These are phyloP conservation scores for Polyrhizophydium stewartii DNA, from an alignment of 371 early-diverging fungal genomes.

Conservation along the genomic window DNA sequence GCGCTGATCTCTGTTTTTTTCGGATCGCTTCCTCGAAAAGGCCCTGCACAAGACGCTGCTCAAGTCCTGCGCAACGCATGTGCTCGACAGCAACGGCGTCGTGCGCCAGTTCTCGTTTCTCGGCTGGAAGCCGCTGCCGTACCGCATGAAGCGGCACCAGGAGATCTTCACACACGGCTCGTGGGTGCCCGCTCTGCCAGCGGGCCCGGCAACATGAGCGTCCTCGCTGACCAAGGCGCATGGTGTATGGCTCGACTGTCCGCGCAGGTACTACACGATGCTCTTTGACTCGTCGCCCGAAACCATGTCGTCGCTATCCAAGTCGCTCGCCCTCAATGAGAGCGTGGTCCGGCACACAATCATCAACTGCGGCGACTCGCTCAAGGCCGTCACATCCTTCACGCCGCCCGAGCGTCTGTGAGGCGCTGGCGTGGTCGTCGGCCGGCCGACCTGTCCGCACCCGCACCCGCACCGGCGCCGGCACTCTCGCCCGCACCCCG, in stretches of 20 bases:
- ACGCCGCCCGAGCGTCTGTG: neutral
- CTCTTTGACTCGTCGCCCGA: conserved; percentile 72
- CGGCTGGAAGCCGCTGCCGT: conserved; percentile 42
- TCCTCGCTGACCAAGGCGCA: neutral
- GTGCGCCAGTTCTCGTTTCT: conserved; percentile 69
- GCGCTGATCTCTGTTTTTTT: neutral
- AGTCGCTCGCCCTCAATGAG: conserved; percentile 63
- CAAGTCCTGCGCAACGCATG: conserved; percentile 44
- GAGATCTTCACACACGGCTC: conserved; percentile 23
- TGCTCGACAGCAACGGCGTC: conserved; percentile 73
- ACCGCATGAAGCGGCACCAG: conserved; percentile 43
- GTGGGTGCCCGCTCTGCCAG: conserved; percentile 6
- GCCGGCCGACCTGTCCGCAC: no score
- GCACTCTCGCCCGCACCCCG: no score
- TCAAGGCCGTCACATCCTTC: conserved; percentile 15
- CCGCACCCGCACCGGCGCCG: no score
- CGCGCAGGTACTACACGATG: conserved; percentile 66
- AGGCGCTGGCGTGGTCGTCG: no score
- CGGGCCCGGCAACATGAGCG: no score
- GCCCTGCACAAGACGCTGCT: neutral
- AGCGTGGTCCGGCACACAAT: conserved; percentile 73
- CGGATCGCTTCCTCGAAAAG: neutral
- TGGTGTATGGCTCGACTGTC: neutral
- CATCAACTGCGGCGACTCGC: conserved; percentile 61
- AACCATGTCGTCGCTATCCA: conserved; percentile 54